Evolutionary conservation across 257 asterid genomes (phyloP), one percentile per base, ranked within the genome.

Genomic region (Handroanthus guayacan): DNA sequence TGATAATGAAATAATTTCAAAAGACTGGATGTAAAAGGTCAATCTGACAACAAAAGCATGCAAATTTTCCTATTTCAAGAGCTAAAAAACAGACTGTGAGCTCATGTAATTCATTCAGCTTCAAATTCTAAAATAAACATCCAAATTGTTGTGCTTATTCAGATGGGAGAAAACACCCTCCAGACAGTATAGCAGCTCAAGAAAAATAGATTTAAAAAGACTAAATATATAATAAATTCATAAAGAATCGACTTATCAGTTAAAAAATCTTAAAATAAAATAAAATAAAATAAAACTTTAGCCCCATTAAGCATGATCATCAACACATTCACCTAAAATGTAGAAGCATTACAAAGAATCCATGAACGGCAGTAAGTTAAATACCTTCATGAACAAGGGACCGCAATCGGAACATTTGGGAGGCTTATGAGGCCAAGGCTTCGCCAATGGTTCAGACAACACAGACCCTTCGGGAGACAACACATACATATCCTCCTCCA

Each of bases 401-500:
- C 39, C 41, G 9, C 39, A 58, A 58, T 58, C 99, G 9, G 64
- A 58, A 58, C 64, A 58, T 20, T 31, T 58, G 41, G 64, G 41
- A 25, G 39, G 43, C 64, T 57, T 57, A 57, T 57, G 38, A 57
- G 64, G 64, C 39, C 64, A 57, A 4, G 64, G 39, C 39, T 57
- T 57, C 2, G 38, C n/a, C 64, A 57, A 57, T 57, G 64, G 64
- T 57, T 57, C 39, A 57, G 5, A 80, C 85, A 95, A 64, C 80
- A 91, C 83, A 66, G 90, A 80, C 76, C 99, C 99, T 80, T 51
- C 77, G 16, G 96, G 80, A 76, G 97, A 82, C 61, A 95, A 62
- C 79, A 91, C 90, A 80, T 93, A 93, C 99, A 95, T 93, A 71
- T 95, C 99, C 68, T 91, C 97, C 8, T 88, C 95, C 84, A 83